Base-by-base conservation (phyloP, 2,329 filamentous ascomycete species). In the Hortaea sp. region DNA sequence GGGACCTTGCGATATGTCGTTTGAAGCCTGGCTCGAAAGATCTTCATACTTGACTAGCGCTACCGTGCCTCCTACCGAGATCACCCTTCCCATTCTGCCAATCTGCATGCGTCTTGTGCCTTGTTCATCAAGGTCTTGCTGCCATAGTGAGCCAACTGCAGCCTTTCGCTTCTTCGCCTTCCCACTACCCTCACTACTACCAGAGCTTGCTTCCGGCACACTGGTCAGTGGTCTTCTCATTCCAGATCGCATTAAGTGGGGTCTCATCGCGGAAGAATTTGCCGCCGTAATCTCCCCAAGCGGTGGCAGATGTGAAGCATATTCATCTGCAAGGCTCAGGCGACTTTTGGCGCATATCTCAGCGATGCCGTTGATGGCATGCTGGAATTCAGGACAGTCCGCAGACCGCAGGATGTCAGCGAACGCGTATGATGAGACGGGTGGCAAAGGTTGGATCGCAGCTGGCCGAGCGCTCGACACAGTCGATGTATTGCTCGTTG, bases 291-390 rank as follows among this genome's bases (percentile, higher is more conserved):
- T 78, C 58, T 80, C 77, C 35, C 77, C 77, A 45, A 79, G 66
- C 0, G 78, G 78, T 20, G 78, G 78, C 32, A 80, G 70, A 60
- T 82, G 78, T 39, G 77, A 76, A 31, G 71, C 73, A 58, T 82
- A 79, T 57, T 81, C 77, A 55, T 81, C 77, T 7, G 78, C 77
- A 49, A 82, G 63, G 54, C 77, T 80, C 57, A 80, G 65, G 53
- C 73, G 73, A 60, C 76, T 81, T 49, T 76, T 69, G 3, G 78
- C 78, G 53, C 76, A 79, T 49, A 82, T 80, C 54, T 80, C 76
- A 27, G 78, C 77, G 53, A 82, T 81, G 11, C 76, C 75, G 56
- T 81, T 75, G 44, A 82, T 69, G 7, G 77, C 77, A 10, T 65
- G 65, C 50, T 74, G 67, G 41, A 81, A 77, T 53, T 81, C 77